Evolutionary conservation across 2,329 filamentous ascomycete species (phyloP).

Genomic region (Westerdykella sp.): DNA sequence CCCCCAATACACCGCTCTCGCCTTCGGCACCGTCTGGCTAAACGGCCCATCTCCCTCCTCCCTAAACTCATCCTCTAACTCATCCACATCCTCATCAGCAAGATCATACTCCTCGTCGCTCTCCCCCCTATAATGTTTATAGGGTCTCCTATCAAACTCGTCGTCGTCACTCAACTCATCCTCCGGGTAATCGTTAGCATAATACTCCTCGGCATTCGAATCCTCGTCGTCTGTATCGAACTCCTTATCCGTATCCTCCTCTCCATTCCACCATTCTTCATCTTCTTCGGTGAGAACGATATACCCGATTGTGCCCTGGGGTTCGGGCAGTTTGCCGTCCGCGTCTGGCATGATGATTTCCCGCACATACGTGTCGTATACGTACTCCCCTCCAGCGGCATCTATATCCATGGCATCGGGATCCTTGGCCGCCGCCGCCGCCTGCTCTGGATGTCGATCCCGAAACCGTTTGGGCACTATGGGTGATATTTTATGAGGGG

Average conservation of each 20-base stretch:
- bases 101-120: conserved; percentile 39
- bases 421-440: conserved; percentile 8
- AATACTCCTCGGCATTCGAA: conserved; percentile 68
- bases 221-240: conserved; percentile 58
- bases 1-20: conserved; percentile 22
- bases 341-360: conserved; percentile 37
- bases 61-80: conserved; percentile 14
- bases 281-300: conserved; percentile 48
- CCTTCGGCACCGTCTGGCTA: conserved; percentile 23
- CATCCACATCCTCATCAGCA: conserved; percentile 14
- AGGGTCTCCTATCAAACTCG: conserved; percentile 48
- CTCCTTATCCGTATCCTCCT: conserved; percentile 47
- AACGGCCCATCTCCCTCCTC: conserved; percentile 27
- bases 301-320: conserved; percentile 35
- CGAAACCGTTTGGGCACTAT: conserved; percentile 30
- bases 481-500: conserved; percentile 28
- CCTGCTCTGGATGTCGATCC: conserved; percentile 24
- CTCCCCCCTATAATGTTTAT: conserved; percentile 35
- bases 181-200: conserved; percentile 73
- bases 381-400: conserved; percentile 43
- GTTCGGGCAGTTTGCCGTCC: conserved; percentile 17
- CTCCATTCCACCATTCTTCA: conserved; percentile 53
- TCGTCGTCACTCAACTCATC: conserved; percentile 70
- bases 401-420: conserved; percentile 34
- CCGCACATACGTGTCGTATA: conserved; percentile 58